Percentiles rank a stretch among this genome's conserved stretches.
phyloP scores from a whole-genome alignment of 495 filamentous ascomycete species.

The Aspergillus sparsus region DNA sequence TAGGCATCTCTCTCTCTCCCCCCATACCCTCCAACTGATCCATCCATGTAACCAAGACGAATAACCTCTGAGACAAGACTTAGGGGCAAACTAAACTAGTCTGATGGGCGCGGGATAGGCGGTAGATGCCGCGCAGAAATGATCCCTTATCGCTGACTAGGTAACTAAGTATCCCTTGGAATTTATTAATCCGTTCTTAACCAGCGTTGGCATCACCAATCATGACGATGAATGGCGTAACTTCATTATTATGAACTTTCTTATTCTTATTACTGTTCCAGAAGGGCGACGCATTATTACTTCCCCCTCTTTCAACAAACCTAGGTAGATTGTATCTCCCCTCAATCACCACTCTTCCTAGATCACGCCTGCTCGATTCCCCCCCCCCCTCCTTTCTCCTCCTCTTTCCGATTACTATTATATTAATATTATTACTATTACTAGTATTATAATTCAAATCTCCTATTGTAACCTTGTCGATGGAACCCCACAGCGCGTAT shows the following conservation, averaged over 20 bases:
- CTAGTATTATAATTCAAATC: not conserved
- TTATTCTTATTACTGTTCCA: not conserved
- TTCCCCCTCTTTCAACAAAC: constrained; percentile 3
- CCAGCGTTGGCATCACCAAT: no score
- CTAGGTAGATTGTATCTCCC: no score
- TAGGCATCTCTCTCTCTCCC: no score
- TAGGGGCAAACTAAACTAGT: not conserved
- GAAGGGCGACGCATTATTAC: no score
- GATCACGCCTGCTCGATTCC: not conserved
- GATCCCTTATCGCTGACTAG: constrained; percentile 6
- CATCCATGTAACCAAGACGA: no score
- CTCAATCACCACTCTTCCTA: not conserved
- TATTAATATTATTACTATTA: not conserved
- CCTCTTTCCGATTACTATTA: not conserved
- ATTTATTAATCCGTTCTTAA: no score
- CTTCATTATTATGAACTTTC: not conserved
- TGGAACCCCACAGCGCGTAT: constrained; percentile 28
- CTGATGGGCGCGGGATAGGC: not conserved
- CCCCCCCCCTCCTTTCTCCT: not conserved
- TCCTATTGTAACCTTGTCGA: constrained; percentile 16
- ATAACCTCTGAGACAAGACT: no score
- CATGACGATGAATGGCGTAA: not conserved
- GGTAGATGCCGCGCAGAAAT: not conserved
- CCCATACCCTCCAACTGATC: no score
- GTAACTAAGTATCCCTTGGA: no score